Base-by-base conservation (phyloP, 345 rosid genomes). In the Carallia pectinifolia region DNA sequence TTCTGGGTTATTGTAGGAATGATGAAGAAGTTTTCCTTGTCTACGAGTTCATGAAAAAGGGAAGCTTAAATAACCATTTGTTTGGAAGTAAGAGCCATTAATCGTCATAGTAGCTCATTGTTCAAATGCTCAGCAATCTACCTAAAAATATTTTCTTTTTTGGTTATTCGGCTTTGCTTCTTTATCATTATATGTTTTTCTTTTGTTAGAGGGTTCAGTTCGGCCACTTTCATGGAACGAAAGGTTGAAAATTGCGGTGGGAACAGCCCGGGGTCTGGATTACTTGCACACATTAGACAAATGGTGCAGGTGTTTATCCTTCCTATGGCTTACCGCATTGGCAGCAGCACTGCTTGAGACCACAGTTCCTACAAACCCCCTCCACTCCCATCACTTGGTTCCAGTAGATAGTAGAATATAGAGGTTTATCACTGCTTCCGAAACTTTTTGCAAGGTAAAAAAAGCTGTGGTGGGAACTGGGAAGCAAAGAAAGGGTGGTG, bases 301-400 rank as follows among this genome's bases (percentile, higher is more conserved):
- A 44, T 5, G 50, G 16, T 44, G 50, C 16, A 44, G 50, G 0
- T 3, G 50, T 44, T 44, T 12, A 44, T 44, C 23, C 23, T 23
- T 23, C 23, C 23, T 23, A 23, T 23, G 23, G 23, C 7, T 59
- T 80, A 17, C 81, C 70, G 44, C 88, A 78, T 23, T 79, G 84
- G 23, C 88, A 84, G 61, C 83, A 77, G 31, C 90, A 88, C 61
- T 90, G 93, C 80, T 56, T 85, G 85, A 71, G 81, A 4, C 88
- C 88, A 15, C 82, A 79, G 16, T 69, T 76, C 31, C 84, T 89
- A 27, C 81, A 67, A 15, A 74, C 71, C 39, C 70, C 68, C 15
- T 73, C 68, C 13, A 66, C 87, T 34, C 90, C 93, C 15, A 77
- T 90, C 8, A 64, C 86, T 8, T 90, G 91, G 93, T 82, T 59